Base-by-base conservation (phyloP, 108 stramenopile genomes). In the Phaeodactylum tricornutum region DNA sequence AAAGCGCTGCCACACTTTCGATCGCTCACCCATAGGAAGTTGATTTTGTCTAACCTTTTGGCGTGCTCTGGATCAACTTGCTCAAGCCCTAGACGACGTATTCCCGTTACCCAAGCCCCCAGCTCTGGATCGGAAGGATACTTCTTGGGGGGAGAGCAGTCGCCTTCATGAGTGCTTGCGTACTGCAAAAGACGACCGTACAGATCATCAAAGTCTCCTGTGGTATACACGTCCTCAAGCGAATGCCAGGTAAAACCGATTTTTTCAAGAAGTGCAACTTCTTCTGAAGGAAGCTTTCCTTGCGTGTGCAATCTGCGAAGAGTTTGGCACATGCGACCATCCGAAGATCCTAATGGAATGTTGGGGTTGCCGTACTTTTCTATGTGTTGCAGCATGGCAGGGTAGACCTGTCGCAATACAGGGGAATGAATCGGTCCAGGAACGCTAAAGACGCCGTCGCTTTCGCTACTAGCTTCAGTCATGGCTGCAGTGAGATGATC, bases 51-150 rank as follows among this genome's bases (percentile, higher is more conserved):
- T 23, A 88, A 57, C 21, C 57, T 62, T 6, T 72, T 38, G 16
- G 53, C 55, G 52, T 81, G 82, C 11, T 71, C 61, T n/a, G 43
- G 47, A 43, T 70, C 54, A 22, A 87, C 56, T 16, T 40, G 23
- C 12, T 64, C 62, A 26, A 26, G 54, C 14, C 64, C 58, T 11
- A 83, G 30, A 21, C 86, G 63, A 40, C 86, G 76, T 25, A 87
- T 59, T 37, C 81, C 81, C 0, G 86, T 87, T 14, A 87, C 86
- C 86, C 86, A 87, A 6, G 81, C 86, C 8, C 86, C 86, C 24
- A 87, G 45, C 47, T 87, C 86, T 15, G 81, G 81, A 67, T 87
- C 81, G 20, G 55, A 61, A 7, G 59, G 44, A 53, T 77, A 87
- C 51, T 87, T 87, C 52, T 87, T 87, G n/a, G 86, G 86, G 23